Evolutionary conservation across 2,329 filamentous ascomycete species (phyloP).

Genomic region (Ilyonectria sp.): DNA sequence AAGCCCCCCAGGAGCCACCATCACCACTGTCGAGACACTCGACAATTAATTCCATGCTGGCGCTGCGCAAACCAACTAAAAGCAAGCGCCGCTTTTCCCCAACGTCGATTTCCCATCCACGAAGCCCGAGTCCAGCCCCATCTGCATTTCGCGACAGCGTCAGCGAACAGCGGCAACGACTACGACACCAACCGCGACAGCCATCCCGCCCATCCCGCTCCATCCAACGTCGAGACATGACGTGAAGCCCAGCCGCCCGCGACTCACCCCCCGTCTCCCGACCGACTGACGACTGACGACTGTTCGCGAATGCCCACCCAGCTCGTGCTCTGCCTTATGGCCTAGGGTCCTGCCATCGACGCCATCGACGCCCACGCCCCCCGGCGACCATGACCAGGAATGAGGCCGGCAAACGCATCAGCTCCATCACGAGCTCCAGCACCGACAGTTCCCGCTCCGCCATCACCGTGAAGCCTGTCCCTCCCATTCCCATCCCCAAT

Average conservation of each 20-base stretch:
- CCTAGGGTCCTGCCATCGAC: constrained; percentile 50
- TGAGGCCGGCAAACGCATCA: constrained; percentile 74
- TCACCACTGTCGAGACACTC: constrained; percentile 34
- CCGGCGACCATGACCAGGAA: constrained; percentile 76
- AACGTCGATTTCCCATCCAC: constrained; percentile 24
- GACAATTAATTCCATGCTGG: constrained; percentile 40
- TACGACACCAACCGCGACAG: constrained; percentile 19
- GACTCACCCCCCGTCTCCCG: constrained; percentile 31
- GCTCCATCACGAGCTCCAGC: constrained; percentile 60
- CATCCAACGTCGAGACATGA: constrained; percentile 47
- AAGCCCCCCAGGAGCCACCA: constrained; percentile 35
- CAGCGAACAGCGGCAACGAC: constrained; percentile 19
- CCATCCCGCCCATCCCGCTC: constrained; percentile 24
- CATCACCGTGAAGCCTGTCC: constrained; percentile 72
- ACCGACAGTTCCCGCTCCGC: constrained; percentile 77
- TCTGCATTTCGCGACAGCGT: constrained; percentile 7
- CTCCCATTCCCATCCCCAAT: constrained; percentile 32
- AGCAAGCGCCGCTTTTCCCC: constrained; percentile 29
- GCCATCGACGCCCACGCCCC: constrained; percentile 46
- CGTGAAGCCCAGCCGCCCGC: constrained; percentile 49
- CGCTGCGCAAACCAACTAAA: constrained; percentile 19
- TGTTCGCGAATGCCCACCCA: constrained; percentile 39
- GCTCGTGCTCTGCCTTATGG: constrained; percentile 48
- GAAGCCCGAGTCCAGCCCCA: constrained; percentile 17
- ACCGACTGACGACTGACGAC: constrained; percentile 15